These are phyloP conservation scores for Sporisorium exsertum DNA, from an alignment of 1,284 basidiomycete genomes.

Conservation along the genomic window DNA sequence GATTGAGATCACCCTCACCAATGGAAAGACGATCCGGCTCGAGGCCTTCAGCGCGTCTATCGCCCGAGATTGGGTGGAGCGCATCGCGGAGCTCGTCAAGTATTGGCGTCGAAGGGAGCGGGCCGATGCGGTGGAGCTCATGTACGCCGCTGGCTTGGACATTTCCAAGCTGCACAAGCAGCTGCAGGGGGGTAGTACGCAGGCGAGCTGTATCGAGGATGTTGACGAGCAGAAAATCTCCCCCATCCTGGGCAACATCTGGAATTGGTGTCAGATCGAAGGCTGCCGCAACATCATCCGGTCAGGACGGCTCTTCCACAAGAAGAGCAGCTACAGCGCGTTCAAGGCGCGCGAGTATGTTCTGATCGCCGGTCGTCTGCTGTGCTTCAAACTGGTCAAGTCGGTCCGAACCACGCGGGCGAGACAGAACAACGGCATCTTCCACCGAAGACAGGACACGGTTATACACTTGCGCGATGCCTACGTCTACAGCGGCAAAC, in stretches of 20 bases:
- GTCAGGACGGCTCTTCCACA: conserved; percentile 78
- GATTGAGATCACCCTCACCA: conserved; percentile 80
- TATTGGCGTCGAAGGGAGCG: conserved; percentile 83
- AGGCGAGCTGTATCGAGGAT: conserved; percentile 3
- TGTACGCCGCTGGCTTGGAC: conserved; percentile 75
- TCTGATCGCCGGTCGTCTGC: conserved; percentile 62
- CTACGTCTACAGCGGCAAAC: conserved; percentile 65
- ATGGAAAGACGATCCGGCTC: conserved; percentile 78
- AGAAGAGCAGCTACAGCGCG: conserved; percentile 66
- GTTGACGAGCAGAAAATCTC: conserved; percentile 69
- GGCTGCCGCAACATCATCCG: conserved; percentile 80
- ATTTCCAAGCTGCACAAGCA: conserved; percentile 70
- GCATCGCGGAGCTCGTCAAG: conserved; percentile 76
- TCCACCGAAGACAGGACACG: conserved; percentile 61
- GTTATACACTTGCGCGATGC: conserved; percentile 65
- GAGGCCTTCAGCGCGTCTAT: conserved; percentile 73
- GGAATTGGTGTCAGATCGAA: conserved; percentile 83
- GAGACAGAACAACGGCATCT: conserved; percentile 68
- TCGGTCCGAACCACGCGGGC: conserved; percentile 59
- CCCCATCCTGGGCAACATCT: conserved; percentile 76
- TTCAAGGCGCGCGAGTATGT: conserved; percentile 61
- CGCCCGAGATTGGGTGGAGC: conserved; percentile 82
- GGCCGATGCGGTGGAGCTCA: conserved; percentile 79
- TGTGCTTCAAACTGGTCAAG: conserved; percentile 61
- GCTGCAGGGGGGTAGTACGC: conserved; percentile 20